phyloP scores from a whole-genome alignment of 2,329 filamentous ascomycete species.

The Colletotrichum cuscutae region DNA sequence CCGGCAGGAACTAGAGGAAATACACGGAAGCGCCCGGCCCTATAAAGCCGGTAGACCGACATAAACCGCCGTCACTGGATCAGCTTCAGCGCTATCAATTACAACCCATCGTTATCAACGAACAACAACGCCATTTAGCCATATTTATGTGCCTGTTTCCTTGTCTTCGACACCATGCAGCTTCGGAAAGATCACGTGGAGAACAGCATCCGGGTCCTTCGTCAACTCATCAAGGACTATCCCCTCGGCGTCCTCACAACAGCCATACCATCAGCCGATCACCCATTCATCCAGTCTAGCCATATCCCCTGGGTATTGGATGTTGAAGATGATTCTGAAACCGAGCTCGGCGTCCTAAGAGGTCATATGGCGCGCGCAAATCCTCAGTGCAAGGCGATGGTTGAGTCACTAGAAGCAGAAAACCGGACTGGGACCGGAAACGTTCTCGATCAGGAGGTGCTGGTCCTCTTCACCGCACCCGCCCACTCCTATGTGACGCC shows the following conservation, averaged over 20 bases:
- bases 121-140: not conserved
- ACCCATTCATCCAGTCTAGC: conserved; percentile 65
- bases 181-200: conserved; percentile 66
- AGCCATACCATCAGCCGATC: conserved; percentile 60
- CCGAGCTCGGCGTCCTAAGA: conserved; percentile 58
- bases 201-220: conserved; percentile 56
- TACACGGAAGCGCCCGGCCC: not conserved
- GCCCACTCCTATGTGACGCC: conserved; percentile 73
- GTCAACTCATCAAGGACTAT: conserved; percentile 66
- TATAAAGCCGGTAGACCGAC: conserved; percentile 8
- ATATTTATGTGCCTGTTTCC: too few species aligned
- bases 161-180: conserved; percentile 60
- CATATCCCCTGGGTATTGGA: conserved; percentile 72
- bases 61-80: not conserved
- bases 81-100: not conserved
- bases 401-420: conserved; percentile 52
- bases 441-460: conserved; percentile 62
- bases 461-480: conserved; percentile 69
- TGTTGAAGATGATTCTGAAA: conserved; percentile 51
- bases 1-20: not conserved
- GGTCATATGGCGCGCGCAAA: conserved; percentile 73
- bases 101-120: not conserved
- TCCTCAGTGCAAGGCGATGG: conserved; percentile 70
- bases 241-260: conserved; percentile 73
- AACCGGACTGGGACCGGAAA: conserved; percentile 29